Conservation (phyloP, 1,139 yeast species). For the Lodderomyces parapsilosis region DNA sequence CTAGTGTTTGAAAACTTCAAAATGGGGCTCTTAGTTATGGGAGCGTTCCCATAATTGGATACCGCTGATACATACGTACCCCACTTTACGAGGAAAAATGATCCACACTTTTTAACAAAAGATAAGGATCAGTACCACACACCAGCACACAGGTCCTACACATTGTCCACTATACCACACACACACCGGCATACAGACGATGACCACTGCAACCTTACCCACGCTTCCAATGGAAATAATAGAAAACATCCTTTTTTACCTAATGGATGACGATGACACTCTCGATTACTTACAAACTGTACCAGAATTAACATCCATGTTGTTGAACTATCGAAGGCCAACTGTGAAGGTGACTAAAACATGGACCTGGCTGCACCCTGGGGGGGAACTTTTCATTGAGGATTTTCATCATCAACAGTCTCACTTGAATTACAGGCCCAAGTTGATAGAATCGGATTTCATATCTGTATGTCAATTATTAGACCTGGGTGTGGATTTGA, state of each 20-base stretch:
- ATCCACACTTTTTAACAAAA: not conserved
- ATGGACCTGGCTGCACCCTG: not conserved
- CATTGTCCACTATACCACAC: not conserved
- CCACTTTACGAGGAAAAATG: no score
- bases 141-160: not conserved
- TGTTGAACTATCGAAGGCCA: slow-evolving; percentile 8
- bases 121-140: not conserved
- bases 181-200: not conserved
- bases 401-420: not conserved
- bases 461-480: not conserved
- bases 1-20: no score
- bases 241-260: slow-evolving; percentile 5
- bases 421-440: not conserved
- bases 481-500: not conserved
- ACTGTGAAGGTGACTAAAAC: not conserved
- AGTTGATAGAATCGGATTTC: not conserved
- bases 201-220: not conserved
- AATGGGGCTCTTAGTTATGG: no score
- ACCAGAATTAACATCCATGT: slow-evolving; percentile 5
- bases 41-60: no score
- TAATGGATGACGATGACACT: slow-evolving; percentile 5
- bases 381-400: not conserved
- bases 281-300: slow-evolving; percentile 3
- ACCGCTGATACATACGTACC: no score
- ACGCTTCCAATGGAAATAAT: slow-evolving; percentile 10